Evolutionary conservation across 23 red algal genomes (phyloP), one percentile per base, ranked within the genome.

Genomic region (Chondrus crispus): DNA sequence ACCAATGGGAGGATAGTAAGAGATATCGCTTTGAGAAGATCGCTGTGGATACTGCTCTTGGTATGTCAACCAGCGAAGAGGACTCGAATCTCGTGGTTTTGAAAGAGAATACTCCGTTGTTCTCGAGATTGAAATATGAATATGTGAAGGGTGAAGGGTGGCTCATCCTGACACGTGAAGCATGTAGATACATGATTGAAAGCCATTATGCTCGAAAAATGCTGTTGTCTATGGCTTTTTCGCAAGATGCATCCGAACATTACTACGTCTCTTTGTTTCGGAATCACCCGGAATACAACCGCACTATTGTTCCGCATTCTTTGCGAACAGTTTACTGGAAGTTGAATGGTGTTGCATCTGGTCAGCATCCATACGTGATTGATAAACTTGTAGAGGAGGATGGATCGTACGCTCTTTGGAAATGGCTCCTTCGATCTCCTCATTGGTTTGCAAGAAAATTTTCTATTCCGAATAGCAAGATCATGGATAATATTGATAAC

Each of bases 361-460:
- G 90, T 37, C 90, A 86, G 79, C 81, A 93, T 85, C 90, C 90
- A 1, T 86, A 93, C 68, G 74, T 72, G 2, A 93, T 93, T 77
- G 90, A 93, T 49, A 57, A 77, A 38, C 33, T 86, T 4, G 49
- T 26, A 3, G 68, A 85, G 13, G n/a, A 72, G 18, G 51, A 86
- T 44, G 57, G 80, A 40, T 55, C 45, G 30, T 85, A 86, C 57
- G 30, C 90, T 16, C 62, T 85, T 3, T 93, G 90, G 90, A 68
- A 75, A 42, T 50, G 81, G 81, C 62, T 79, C 36, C 80, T 79
- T n/a, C 62, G 62, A 20, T 86, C 69, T 26, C 90, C 90, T 36
- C 80, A 93, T 43, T 86, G 57, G 46, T 93, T 93, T 78, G 90
- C 90, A 4, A 45, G 90, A 33, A 93, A 93, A 66, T 93, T 93